Evolutionary conservation across 2,329 filamentous ascomycete genomes (phyloP).

Genomic region (Aspergillus aculeatus): DNA sequence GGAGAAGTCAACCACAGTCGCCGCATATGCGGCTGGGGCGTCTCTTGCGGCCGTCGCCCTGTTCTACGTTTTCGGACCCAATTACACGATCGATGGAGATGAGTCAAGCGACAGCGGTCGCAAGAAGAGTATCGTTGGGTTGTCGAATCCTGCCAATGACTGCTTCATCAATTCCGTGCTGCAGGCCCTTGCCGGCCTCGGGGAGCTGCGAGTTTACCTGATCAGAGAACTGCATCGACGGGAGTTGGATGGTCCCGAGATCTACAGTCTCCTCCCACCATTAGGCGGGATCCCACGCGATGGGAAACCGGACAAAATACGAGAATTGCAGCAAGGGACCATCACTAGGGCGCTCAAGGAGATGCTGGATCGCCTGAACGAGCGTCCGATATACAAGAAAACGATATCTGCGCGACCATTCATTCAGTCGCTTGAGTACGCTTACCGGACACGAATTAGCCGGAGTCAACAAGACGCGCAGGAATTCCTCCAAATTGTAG

Average conservation of each 20-base stretch:
- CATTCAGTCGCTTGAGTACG: constrained; percentile 75
- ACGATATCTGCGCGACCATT: constrained; percentile 87
- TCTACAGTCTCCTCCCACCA: constrained; percentile 66
- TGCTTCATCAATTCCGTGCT: constrained; percentile 97
- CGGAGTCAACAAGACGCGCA: constrained; percentile 96
- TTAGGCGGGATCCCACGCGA: constrained; percentile 39
- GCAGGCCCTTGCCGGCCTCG: constrained; percentile 86
- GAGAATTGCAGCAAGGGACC: constrained; percentile 71
- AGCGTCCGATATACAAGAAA: constrained; percentile 89
- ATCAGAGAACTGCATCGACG: constrained; percentile 88
- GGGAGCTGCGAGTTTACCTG: constrained; percentile 84
- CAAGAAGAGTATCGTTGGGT: constrained; percentile 84
- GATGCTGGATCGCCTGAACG: constrained; percentile 87
- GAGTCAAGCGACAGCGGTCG: constrained; percentile 59
- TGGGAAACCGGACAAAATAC: constrained; percentile 49
- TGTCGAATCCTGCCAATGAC: constrained; percentile 89
- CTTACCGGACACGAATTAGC: constrained; percentile 87
- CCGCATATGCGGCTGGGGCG: constrained; percentile 91
- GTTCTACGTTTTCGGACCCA: constrained; percentile 97
- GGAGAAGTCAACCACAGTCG: constrained; percentile 77
- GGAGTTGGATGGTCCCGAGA: constrained; percentile 70
- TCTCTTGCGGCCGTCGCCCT: constrained; percentile 92
- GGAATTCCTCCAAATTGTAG: constrained; percentile 91
- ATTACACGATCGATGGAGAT: constrained; percentile 88
- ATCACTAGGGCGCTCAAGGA: constrained; percentile 88